Base-by-base conservation (phyloP, 2,329 filamentous ascomycete species). In the Nemania sp. region DNA sequence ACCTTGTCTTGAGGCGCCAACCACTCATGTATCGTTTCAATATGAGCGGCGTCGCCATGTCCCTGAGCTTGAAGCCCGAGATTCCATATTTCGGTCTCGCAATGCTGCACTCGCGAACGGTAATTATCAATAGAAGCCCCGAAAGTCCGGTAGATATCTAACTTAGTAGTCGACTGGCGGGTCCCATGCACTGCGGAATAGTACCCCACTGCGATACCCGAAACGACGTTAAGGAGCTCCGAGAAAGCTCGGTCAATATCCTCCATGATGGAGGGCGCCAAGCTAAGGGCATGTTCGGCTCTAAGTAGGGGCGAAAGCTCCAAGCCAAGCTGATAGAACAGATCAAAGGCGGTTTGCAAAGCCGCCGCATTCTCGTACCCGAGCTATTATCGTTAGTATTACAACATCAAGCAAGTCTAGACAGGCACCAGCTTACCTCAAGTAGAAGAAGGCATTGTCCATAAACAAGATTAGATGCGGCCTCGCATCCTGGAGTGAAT, bases 361-460 rank as follows among this genome's bases (percentile, higher is more conserved):
- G 68, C 66, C 27, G 49, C 24, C 7, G 68, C 65, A 62, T 70
- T 70, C 51, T 70, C 66, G 49, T 68, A 55, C 7, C 68, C 68
- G 24, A 70, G 66, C 68, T 70, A 41, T 54, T 55, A n/a, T 60
- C 11, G 10, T 62, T 22, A 56, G 35, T 29, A 35, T 51, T 20
- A 27, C n/a, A 24, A 3, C 24, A 26, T 4, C 7, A 2, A 26
- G 6, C 0, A 8, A 45, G 11, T 13, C 20, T 35, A 38, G 1
- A 5, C 5, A 2, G 8, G 49, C n/a, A 22, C 13, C 10, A 35
- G 20, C 68, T 62, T 53, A 70, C 68, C 54, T 70, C 66, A n/a
- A 70, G 66, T 27, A 70, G 60, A 26, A 68, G 59, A 22, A 70
- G 52, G 24, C 68, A 70, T 27, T 70, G 68, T n/a, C 68, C 68